Evolutionary conservation across 169 alveolate species (phyloP), one percentile per base, ranked within the genome.

Genomic region (Neospora caninum): DNA sequence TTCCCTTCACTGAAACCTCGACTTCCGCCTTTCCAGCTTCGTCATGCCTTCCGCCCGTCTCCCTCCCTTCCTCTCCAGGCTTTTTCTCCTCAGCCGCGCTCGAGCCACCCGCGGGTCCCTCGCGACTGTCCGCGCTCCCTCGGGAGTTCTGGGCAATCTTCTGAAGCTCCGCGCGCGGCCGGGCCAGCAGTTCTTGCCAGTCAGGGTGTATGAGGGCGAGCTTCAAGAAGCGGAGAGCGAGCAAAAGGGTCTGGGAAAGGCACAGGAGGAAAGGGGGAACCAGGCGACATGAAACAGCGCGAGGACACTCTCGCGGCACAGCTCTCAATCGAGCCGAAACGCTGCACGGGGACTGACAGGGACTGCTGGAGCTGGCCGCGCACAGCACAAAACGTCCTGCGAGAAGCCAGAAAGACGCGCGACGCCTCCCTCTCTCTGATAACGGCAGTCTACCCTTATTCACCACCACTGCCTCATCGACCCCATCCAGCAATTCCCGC

Each of bases 171-270:
- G 54, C 41, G 41, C 94, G 91, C 86, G 94, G 94, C 43, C 88
- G 92, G 69, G 78, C 58, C 92, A 92, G 92, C 73, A 92, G 78
- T n/a, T 67, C 84, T 70, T 88, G 54, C 97, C 97, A 96, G 58
- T 87, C 91, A 9, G 96, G 96, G 67, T 96, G 97, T 38, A 96
- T 84, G 36, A 93, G 95, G 18, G 96, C 91, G 49, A 94, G 95
- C 93, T 96, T 96, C 84, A 96, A 73, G 83, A 96, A 95, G 53
- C 96, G 93, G 67, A 96, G 88, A 31, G 96, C 94, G 64, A 91
- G 93, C 43, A 94, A 80, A 92, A 94, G 93, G 67, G 94, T 96
- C 92, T 94, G 92, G 42, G 43, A 58, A 64, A 36, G 31, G 64
- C 31, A 53, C 88, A 88, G 83, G 41, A 49, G 13, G 49, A 42